Evolutionary conservation across 2,329 filamentous ascomycete genomes (phyloP), one percentile per base, ranked within the genome.

Genomic region (Alternaria longipes): DNA sequence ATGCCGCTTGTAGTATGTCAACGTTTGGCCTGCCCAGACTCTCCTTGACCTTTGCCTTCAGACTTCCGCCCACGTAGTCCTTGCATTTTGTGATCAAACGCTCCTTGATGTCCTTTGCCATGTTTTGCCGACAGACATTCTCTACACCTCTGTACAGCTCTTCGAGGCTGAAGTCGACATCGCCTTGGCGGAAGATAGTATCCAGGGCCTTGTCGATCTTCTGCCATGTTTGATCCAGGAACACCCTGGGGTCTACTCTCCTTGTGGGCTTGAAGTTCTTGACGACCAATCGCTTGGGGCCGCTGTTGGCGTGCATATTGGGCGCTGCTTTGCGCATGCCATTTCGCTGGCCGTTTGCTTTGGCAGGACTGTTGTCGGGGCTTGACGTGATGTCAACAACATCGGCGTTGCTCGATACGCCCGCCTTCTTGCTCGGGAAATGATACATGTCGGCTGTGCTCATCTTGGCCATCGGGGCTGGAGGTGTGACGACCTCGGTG

Each of bases 121-220:
- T 86, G 1, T 90, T 91, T 70, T 91, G 90, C 54, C 93, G 87
- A 77, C 95, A 99, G 11, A 97, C 85, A 75, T 97, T 93, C 83
- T 99, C 95, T 1, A 97, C 92, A 5, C 91, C 92, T 50, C 92
- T 88, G 77, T 97, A 98, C 14, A 99, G 83, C 69, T 92, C 90
- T 79, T 98, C 95, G 38, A 97, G 83, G n/a, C 94, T 94, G 67
- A 82, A 82, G 50, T 77, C 74, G 56, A 78, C 72, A 1, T 91
- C 87, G 54, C 86, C 86, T 61, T 87, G 86, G 7, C 83, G 82
- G 74, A 98, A 94, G 24, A 98, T 88, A 44, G 89, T 86, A 11
- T 85, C 83, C 54, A 99, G 81, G 1, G 93, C 92, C 36, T 84
- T 83, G 59, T 92, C 88, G 6, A 98, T 83, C 74, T 96, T 90